Conservation (phyloP, 345 rosid species). For the Eucalyptus regnans region DNA sequence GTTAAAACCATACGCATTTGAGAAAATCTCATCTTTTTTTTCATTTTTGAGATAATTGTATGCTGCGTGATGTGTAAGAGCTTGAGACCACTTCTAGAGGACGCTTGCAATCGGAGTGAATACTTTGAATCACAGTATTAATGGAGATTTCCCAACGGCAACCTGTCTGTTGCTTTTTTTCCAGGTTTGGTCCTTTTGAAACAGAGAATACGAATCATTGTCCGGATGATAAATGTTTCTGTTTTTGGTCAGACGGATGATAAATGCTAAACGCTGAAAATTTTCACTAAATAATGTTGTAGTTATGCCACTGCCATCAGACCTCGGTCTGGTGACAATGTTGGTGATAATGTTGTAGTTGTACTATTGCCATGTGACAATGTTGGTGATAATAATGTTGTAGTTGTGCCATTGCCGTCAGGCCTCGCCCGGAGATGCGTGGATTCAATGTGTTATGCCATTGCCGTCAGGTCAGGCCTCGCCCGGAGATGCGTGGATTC, state of each 20-base stretch:
- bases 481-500: no score
- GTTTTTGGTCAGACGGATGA: no score
- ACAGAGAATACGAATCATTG: background rate
- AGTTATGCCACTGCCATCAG: background rate
- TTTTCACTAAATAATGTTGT: background rate
- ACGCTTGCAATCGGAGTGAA: background rate
- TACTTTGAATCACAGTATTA: background rate
- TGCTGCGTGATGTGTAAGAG: background rate
- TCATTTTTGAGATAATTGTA: background rate
- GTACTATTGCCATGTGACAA: background rate
- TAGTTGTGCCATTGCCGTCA: no score
- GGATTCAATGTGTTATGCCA: no score
- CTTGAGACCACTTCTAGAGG: background rate
- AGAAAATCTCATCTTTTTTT: background rate
- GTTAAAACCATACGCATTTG: constrained; percentile 37
- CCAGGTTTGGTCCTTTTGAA: no score
- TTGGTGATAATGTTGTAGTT: constrained; percentile 12
- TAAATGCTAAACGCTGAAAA: background rate
- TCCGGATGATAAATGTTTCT: background rate
- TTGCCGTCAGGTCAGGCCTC: no score
- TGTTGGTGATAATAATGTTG: constrained; percentile 18
- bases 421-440: no score
- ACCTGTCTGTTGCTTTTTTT: background rate
- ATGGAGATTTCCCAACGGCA: background rate
- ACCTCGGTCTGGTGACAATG: background rate